phyloP scores from a whole-genome alignment of 1,284 basidiomycete species.

The Xerocomus amazonicus region DNA sequence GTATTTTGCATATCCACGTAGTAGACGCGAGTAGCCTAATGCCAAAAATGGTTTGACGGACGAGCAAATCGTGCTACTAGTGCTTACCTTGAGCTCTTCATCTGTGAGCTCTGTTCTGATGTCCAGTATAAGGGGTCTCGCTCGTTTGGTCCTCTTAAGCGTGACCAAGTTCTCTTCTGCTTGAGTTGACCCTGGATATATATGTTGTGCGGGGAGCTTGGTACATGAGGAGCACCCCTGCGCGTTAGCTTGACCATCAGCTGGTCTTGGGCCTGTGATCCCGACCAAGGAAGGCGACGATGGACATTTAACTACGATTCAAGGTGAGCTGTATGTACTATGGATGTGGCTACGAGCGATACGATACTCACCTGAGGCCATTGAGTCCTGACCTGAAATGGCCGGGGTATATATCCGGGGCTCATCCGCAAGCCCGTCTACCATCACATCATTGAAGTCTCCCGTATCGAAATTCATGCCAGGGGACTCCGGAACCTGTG shows the following conservation, averaged over 20 bases:
- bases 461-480: slow-evolving; percentile 13
- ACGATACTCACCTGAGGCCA: slow-evolving; percentile 10
- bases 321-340: neutral
- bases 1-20: slow-evolving; percentile 61
- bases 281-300: slow-evolving; percentile 12
- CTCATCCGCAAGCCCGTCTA: slow-evolving; percentile 2
- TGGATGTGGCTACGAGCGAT: neutral
- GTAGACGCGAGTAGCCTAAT: slow-evolving; percentile 57
- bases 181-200: slow-evolving; percentile 3
- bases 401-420: neutral
- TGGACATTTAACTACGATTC: slow-evolving; percentile 15
- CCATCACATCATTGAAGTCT: slow-evolving; percentile 12
- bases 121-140: slow-evolving; percentile 49
- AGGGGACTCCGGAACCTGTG: slow-evolving; percentile 14
- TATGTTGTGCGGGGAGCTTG: slow-evolving; percentile 1
- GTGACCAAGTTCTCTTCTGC: slow-evolving; percentile 21
- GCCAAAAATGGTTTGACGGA: slow-evolving; percentile 2
- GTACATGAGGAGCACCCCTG: slow-evolving; percentile 28
- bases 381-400: slow-evolving; percentile 1
- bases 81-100: slow-evolving; percentile 64
- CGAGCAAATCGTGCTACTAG: neutral
- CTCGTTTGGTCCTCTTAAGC: slow-evolving; percentile 39
- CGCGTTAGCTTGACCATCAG: slow-evolving; percentile 8
- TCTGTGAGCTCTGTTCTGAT: slow-evolving; percentile 71
- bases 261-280: slow-evolving; percentile 4